Base-by-base conservation (phyloP, 345 rosid species). In the Aegle marmelos region DNA sequence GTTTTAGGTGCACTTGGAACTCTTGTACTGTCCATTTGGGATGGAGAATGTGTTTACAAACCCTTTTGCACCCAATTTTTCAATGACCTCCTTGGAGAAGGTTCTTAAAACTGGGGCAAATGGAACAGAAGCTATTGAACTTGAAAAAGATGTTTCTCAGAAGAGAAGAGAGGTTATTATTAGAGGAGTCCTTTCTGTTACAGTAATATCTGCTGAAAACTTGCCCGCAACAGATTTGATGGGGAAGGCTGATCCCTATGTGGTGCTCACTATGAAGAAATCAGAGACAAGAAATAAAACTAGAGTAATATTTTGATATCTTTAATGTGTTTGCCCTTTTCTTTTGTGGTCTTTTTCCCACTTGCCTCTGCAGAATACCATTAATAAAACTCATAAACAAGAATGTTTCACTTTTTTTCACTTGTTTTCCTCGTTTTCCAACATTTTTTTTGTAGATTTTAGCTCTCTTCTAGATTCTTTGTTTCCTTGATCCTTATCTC, bases 171-270 rank as follows among this genome's bases (percentile, higher is more conserved):
- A 94, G 31, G 87, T 97, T 54, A 97, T 97, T 79, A 68, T 94
- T 79, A 90, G 99, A 85, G 99, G 99, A 83, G 98, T 97, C 48
- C 91, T 97, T 36, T 85, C 91, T 64, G 93, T 93, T 48, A 93
- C 97, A 33, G 92, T 97, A 79, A 89, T 97, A 85, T 97, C 98
- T 66, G 99, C 98, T 6, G 97, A 94, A 82, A 95, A 97, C 76
- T 88, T 97, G 85, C 96, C 98, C 24, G 80, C 73, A 27, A 80
- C 77, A 78, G 99, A 97, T 85, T 77, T 97, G 72, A 91, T 92
- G 96, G 99, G 99, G 59, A 97, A 93, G 84, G 97, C 98, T 70
- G 99, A 97, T 81, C 98, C 99, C 2, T 97, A 81, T 81, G 91
- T 94, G 22, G 91, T 92, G 53, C 88, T 97, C 67, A 90, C 90